Base-by-base conservation (phyloP, 306 rosid species). In the Clitoria ternatea region DNA sequence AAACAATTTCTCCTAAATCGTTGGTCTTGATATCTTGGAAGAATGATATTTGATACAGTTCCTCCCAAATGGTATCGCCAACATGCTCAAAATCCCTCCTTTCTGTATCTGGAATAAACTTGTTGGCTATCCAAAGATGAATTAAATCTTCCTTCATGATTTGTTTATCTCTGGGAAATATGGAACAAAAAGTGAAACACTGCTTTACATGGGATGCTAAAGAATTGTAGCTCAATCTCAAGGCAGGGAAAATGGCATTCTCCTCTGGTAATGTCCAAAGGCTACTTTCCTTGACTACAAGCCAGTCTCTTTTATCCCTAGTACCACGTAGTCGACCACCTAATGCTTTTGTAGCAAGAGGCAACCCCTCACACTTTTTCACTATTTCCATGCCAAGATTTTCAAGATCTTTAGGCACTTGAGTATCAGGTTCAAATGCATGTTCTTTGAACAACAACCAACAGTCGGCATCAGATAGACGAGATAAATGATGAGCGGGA, bases 61-160 rank as follows among this genome's bases (percentile, higher is more conserved):
- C 65, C 7, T 59, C 33, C 27, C 65, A 59, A 17, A 59, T 35
- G 12, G 17, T 33, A 10, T 59, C 14, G 45, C 65, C 73, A 50
- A 68, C 73, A 35, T 52, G 37, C 13, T 68, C 73, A 20, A 50
- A n/a, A n/a, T n/a, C n/a, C 73, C 36, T 50, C 73, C 49, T 35
- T 36, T 2, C 22, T 1, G 11, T 8, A 1, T 30, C 8, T 22
- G 57, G 10, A 22, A 50, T 50, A 22, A 50, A 50, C 32, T 7
- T 32, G 23, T 50, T 50, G 4, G 57, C 57, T 15, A 50, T 12
- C 45, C 45, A 39, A 2, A 39, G 45, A 39, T 52, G 7, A 56
- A 69, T 52, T 27, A 69, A 39, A 0, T 69, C 50, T 33, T 35
- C 50, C 37, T 69, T 69, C 27, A 33, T 1, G 23, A 68, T 52